Evolutionary conservation across 768 basidiomycete species (phyloP).

Genomic region (Lentinula lateritia): DNA sequence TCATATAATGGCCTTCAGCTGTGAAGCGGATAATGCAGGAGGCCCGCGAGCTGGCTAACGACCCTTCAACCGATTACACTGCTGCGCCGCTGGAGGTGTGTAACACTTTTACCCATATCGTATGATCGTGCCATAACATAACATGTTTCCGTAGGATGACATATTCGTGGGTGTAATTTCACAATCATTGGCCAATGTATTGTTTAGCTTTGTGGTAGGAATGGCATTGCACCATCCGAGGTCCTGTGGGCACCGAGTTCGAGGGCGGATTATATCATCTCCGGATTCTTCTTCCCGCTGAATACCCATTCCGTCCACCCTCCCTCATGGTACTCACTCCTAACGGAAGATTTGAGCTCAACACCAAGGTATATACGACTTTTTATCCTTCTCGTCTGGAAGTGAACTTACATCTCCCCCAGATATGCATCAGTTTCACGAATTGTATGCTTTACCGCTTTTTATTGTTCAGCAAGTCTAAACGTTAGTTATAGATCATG

Average conservation of each 20-base stretch:
- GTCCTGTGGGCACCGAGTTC: slow-evolving; percentile 82
- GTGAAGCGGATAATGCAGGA: slow-evolving; percentile 98
- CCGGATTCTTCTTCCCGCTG: slow-evolving; percentile 82
- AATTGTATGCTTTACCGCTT: slow-evolving; percentile 51
- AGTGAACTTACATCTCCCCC: slow-evolving; percentile 5
- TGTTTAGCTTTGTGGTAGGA: slow-evolving; percentile 33
- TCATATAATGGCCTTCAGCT: slow-evolving; percentile 35
- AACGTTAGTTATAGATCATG: slow-evolving; percentile 57
- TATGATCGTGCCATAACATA: not conserved
- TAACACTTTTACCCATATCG: slow-evolving; percentile 5
- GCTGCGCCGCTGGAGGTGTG: slow-evolving; percentile 76
- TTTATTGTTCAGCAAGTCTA: not conserved
- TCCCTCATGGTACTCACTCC: slow-evolving; percentile 96
- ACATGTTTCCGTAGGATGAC: slow-evolving; percentile 54
- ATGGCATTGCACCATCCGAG: slow-evolving; percentile 98
- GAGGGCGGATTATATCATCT: slow-evolving; percentile 97
- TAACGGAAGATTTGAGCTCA: slow-evolving; percentile 93
- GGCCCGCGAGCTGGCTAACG: slow-evolving; percentile 80
- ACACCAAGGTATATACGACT: slow-evolving; percentile 70
- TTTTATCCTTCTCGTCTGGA: not conserved
- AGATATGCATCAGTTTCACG: slow-evolving; percentile 94
- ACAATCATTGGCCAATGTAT: slow-evolving; percentile 12
- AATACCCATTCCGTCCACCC: slow-evolving; percentile 95
- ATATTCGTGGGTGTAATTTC: slow-evolving; percentile 63
- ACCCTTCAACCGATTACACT: slow-evolving; percentile 81